Percentiles rank a stretch among this genome's conserved stretches.
Conservation (phyloP, 78 protist species). For the Chrysochromulina tobinii region DNA sequence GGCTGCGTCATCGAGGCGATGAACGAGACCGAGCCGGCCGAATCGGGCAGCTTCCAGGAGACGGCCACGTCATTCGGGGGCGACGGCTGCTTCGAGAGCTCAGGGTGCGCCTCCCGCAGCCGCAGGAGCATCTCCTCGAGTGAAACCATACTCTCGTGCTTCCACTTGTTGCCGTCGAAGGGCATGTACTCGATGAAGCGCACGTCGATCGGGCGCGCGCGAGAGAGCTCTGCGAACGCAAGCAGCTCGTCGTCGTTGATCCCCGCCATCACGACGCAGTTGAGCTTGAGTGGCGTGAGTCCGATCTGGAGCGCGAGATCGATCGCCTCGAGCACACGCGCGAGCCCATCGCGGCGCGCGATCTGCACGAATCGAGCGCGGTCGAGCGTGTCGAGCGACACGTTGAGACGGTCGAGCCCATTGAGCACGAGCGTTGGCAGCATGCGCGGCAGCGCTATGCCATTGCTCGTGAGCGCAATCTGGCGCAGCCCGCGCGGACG, state of each 20-base stretch:
- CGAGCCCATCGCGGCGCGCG: neutral
- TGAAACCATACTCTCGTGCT: no score
- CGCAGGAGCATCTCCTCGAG: no score
- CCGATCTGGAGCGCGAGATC: neutral
- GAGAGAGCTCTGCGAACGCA: constrained; percentile 74
- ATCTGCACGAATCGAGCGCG: constrained; percentile 47
- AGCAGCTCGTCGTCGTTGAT: constrained; percentile 73
- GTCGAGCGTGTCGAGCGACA: constrained; percentile 82
- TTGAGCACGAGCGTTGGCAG: neutral
- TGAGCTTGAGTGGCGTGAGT: constrained; percentile 56
- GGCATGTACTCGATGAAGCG: constrained; percentile 94
- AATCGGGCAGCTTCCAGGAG: constrained; percentile 14
- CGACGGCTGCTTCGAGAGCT: neutral
- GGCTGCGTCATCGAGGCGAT: constrained; percentile 89
- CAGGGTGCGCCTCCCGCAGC: neutral
- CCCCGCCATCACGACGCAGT: constrained; percentile 81
- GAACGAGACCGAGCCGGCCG: constrained; percentile 60
- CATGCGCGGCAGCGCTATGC: constrained; percentile 61
- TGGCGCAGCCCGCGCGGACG: neutral
- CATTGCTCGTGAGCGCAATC: constrained; percentile 79
- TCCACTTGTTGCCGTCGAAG: constrained; percentile 65
- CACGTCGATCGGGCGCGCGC: constrained; percentile 57
- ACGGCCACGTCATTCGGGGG: neutral
- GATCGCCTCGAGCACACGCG: neutral
- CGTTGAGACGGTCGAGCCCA: constrained; percentile 58